Evolutionary conservation across 2,329 filamentous ascomycete species (phyloP).

Genomic region (Zarea fungicola): DNA sequence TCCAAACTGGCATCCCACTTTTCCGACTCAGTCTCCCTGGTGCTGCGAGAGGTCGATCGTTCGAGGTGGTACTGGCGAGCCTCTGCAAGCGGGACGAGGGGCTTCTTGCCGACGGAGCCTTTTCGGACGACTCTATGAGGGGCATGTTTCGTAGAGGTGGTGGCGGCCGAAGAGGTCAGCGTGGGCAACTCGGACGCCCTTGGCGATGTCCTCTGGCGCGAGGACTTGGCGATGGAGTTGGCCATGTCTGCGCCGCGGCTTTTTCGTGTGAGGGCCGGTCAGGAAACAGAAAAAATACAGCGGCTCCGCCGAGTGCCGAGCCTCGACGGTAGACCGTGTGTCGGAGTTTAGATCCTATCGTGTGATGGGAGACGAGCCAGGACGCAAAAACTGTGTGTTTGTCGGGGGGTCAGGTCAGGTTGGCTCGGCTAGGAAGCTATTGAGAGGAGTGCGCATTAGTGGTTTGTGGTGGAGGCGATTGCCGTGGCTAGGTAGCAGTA

Average conservation of each 20-base stretch:
- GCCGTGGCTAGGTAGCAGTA: too few species aligned
- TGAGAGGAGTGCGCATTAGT: too few species aligned
- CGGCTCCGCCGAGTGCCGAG: conserved; percentile 11
- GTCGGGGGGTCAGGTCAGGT: background rate
- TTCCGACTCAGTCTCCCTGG: conserved; percentile 49
- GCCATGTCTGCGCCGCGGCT: background rate
- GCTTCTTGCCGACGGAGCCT: conserved; percentile 24
- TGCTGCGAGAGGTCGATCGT: conserved; percentile 32
- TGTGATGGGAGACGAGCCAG: background rate
- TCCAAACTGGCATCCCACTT: conserved; percentile 56
- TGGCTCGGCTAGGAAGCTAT: too few species aligned
- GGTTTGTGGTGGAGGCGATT: too few species aligned
- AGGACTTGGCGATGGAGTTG: background rate
- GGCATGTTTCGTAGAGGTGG: background rate
- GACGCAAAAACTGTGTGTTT: background rate
- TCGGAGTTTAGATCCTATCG: background rate
- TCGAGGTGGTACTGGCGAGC: conserved; percentile 37
- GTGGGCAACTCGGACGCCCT: background rate
- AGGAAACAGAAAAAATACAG: background rate
- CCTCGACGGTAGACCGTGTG: conserved; percentile 12
- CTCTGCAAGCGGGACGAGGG: conserved; percentile 43
- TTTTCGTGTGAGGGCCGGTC: background rate
- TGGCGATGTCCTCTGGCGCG: conserved; percentile 8
- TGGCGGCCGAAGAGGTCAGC: background rate
- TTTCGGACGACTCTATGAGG: conserved; percentile 10